Percentiles rank a stretch among this genome's conserved stretches.
These are phyloP conservation scores for Komagataea norvegica DNA, from an alignment of 1,139 yeast species.

Conservation along the genomic window DNA sequence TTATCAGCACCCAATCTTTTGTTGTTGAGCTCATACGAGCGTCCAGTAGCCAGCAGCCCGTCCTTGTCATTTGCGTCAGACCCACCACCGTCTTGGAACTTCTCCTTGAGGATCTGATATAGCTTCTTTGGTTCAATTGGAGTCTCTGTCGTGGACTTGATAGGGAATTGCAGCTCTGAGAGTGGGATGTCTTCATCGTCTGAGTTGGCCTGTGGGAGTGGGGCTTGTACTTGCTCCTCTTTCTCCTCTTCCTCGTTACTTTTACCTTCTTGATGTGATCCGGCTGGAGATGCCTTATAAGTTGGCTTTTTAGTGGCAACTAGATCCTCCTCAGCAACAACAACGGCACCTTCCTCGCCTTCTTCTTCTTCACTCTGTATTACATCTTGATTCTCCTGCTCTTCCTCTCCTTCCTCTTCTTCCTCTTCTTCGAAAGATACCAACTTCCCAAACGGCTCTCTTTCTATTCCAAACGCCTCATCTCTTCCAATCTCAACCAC, in stretches of 20 bases:
- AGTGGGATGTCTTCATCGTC: conserved; percentile 23
- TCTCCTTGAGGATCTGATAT: conserved; percentile 40
- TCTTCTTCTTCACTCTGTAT: conserved; percentile 13
- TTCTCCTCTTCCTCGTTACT: too few relatives aligned
- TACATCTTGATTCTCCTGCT: conserved; percentile 17
- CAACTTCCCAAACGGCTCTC: conserved; percentile 42
- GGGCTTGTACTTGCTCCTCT: too few relatives aligned
- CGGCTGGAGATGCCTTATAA: too few relatives aligned
- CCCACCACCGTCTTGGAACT: conserved; percentile 9
- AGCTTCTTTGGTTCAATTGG: conserved; percentile 29
- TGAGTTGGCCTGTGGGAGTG: conserved; percentile 12
- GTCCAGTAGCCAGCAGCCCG: conserved; percentile 28
- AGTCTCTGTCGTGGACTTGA: conserved; percentile 9
- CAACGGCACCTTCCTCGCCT: conserved; percentile 17
- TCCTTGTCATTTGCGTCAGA: conserved; percentile 16
- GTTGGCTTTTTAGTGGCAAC: conserved; percentile 15
- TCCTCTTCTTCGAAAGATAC: conserved; percentile 33
- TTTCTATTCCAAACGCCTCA: conserved; percentile 14
- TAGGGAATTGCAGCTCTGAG: conserved; percentile 20
- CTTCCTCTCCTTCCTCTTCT: conserved; percentile 26
- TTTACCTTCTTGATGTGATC: too few relatives aligned
- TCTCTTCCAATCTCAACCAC: conserved; percentile 10
- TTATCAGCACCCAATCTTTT: conserved; percentile 6
- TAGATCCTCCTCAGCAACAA: conserved; percentile 29
- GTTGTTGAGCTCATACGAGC: conserved; percentile 24